phyloP scores from a whole-genome alignment of 2,329 filamentous ascomycete species.

The Emergomyces africanus region DNA sequence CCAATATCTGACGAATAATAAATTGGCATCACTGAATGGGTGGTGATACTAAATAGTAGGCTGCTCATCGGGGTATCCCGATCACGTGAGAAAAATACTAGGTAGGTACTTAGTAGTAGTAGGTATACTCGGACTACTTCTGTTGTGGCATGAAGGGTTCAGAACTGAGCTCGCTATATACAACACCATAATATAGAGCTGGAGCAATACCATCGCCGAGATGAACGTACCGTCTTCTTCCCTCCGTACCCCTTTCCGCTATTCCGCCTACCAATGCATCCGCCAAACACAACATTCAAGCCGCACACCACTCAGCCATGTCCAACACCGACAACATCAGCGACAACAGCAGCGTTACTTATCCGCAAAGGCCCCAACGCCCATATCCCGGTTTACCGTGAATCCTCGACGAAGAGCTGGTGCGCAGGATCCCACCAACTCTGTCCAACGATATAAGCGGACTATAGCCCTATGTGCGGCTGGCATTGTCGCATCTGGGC shows the following conservation, averaged over 20 bases:
- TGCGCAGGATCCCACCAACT: constrained; percentile 13
- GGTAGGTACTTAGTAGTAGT: too few species aligned
- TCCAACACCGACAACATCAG: constrained; percentile 5
- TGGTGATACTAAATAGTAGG: neutral
- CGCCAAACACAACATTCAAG: neutral
- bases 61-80: neutral
- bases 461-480: constrained; percentile 22
- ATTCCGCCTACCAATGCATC: constrained; percentile 9
- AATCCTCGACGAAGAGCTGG: constrained; percentile 4
- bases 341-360: constrained; percentile 5
- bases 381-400: neutral
- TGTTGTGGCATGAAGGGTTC: too few species aligned
- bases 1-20: neutral
- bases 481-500: constrained; percentile 27
- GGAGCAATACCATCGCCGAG: neutral
- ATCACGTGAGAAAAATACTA: neutral
- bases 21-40: neutral
- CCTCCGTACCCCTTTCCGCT: constrained; percentile 7
- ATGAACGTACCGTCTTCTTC: constrained; percentile 5
- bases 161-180: neutral
- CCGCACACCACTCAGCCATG: neutral
- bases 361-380: neutral
- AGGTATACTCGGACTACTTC: too few species aligned
- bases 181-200: neutral
- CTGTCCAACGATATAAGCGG: constrained; percentile 17